Conservation (phyloP, 1,139 yeast species). For the Nadsonia commutata region DNA sequence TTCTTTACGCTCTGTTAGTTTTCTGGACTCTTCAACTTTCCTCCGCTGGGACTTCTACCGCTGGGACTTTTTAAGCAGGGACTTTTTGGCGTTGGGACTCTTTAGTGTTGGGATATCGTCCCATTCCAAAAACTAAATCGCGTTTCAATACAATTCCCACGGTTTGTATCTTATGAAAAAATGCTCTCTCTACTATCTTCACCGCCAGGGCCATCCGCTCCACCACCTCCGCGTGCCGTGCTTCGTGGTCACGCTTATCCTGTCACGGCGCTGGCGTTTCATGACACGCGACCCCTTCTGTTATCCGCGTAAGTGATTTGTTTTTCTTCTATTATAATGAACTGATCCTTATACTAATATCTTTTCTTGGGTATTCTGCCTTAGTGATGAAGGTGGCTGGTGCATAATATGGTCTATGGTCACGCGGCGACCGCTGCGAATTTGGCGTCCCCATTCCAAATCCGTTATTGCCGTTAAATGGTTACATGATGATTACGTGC, state of each 20-base stretch:
- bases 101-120: no score
- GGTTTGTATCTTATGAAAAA: not conserved
- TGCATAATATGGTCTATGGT: conserved; percentile 24
- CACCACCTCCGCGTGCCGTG: conserved; percentile 1
- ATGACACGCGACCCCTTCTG: not conserved
- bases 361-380: not conserved
- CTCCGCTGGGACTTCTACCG: no score
- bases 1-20: no score
- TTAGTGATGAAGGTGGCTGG: conserved; percentile 28
- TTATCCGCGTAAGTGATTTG: conserved; percentile 2
- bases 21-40: no score
- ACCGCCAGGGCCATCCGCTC: not conserved
- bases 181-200: not conserved
- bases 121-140: not conserved
- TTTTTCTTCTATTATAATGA: no score
- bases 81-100: no score
- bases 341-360: not conserved
- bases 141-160: not conserved
- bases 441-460: conserved; percentile 23
- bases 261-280: not conserved
- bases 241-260: conserved; percentile 4
- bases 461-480: conserved; percentile 20
- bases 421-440: conserved; percentile 22
- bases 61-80: no score
- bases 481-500: conserved; percentile 12